These are phyloP conservation scores for Coemansia sp. DNA, from an alignment of 192 early-diverging fungal genomes.

Conservation along the genomic window DNA sequence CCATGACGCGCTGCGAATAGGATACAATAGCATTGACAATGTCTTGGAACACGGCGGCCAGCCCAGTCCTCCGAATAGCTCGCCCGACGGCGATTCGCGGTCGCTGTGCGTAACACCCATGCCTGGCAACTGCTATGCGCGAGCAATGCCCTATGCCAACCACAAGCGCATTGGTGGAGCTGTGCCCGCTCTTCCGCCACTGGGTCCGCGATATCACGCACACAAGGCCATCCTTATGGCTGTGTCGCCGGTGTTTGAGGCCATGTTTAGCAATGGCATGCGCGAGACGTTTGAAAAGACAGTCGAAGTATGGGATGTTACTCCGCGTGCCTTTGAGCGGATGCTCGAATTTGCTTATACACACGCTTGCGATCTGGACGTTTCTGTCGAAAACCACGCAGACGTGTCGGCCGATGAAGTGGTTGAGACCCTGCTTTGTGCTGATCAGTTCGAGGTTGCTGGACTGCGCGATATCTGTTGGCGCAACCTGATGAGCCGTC, in stretches of 20 bases:
- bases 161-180: slow-evolving; percentile 15
- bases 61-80: slow-evolving; percentile 17
- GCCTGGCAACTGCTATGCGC: slow-evolving; percentile 37
- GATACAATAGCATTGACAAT: slow-evolving; percentile 9
- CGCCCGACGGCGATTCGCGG: slow-evolving; percentile 8
- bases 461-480: slow-evolving; percentile 44
- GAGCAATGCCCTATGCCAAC: slow-evolving; percentile 32
- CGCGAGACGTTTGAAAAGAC: slow-evolving; percentile 51
- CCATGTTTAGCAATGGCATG: slow-evolving; percentile 61
- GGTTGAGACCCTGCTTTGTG: slow-evolving; percentile 46
- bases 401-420: slow-evolving; percentile 37
- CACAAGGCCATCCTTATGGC: slow-evolving; percentile 55
- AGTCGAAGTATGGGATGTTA: slow-evolving; percentile 50
- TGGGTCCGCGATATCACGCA: slow-evolving; percentile 44
- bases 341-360: slow-evolving; percentile 51
- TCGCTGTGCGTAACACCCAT: slow-evolving; percentile 40
- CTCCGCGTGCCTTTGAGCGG: slow-evolving; percentile 49
- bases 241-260: slow-evolving; percentile 54
- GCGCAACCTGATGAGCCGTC: slow-evolving; percentile 23
- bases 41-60: slow-evolving; percentile 10
- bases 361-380: slow-evolving; percentile 28
- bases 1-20: slow-evolving; percentile 31
- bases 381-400: background rate
- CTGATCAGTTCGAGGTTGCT: slow-evolving; percentile 41
- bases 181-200: background rate